phyloP scores from a whole-genome alignment of 441 rosid species.

The Pelargonium myrrhifolium region DNA sequence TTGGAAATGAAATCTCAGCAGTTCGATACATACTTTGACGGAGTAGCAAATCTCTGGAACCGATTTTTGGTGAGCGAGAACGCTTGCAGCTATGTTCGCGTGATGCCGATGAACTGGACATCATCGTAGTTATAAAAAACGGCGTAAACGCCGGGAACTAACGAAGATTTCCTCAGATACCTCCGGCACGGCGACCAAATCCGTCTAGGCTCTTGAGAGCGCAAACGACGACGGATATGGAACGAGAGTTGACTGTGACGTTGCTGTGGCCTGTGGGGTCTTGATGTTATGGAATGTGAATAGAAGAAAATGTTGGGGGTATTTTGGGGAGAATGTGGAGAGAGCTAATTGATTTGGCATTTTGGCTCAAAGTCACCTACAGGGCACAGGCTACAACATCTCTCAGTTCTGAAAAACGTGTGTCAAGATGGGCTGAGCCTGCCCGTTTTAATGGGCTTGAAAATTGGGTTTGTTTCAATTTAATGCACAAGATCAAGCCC shows the following conservation, averaged over 20 bases:
- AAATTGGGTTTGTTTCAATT: too few relatives aligned
- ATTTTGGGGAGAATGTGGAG: constrained; percentile 27
- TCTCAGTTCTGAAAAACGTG: too few relatives aligned
- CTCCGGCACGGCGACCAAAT: constrained; percentile 33
- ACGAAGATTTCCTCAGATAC: constrained; percentile 27
- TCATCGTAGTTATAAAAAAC: constrained; percentile 50
- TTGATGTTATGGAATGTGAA: constrained; percentile 39
- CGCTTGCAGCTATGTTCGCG: constrained; percentile 69
- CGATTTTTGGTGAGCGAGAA: constrained; percentile 52
- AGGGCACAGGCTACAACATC: too few relatives aligned
- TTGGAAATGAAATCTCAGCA: background rate
- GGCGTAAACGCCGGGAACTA: constrained; percentile 74
- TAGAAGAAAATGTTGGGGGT: constrained; percentile 31
- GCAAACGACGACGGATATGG: constrained; percentile 24
- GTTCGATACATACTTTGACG: constrained; percentile 43
- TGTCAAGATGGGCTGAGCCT: too few relatives aligned
- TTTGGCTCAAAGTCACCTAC: too few relatives aligned
- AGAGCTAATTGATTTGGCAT: background rate
- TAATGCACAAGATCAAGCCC: too few relatives aligned
- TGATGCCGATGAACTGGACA: constrained; percentile 79
- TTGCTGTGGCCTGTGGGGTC: constrained; percentile 24
- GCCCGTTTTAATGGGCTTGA: too few relatives aligned
- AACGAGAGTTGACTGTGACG: constrained; percentile 29
- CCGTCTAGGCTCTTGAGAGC: constrained; percentile 49
- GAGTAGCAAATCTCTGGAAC: constrained; percentile 67